Evolutionary conservation across 805 yeast genomes (phyloP).

Genomic region (Nakazawaea ishiwadae): DNA sequence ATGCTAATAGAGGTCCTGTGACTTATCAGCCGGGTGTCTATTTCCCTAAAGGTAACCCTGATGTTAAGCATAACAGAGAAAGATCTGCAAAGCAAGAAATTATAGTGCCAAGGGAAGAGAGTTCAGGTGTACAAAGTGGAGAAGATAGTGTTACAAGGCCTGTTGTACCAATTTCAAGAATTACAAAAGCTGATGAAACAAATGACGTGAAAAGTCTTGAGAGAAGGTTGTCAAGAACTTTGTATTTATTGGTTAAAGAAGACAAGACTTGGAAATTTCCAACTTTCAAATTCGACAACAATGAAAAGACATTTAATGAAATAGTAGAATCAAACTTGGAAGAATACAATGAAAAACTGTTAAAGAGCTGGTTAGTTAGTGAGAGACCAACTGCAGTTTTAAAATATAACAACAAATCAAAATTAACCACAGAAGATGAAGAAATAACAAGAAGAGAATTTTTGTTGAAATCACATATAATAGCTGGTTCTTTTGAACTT

Average conservation of each 20-base stretch:
- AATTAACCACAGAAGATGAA: constrained; percentile 18
- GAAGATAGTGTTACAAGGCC: constrained; percentile 60
- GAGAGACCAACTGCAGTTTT: constrained; percentile 76
- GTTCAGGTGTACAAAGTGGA: constrained; percentile 22
- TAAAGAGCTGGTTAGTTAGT: constrained; percentile 91
- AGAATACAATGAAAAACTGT: constrained; percentile 63
- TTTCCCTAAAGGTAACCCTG: constrained; percentile 82
- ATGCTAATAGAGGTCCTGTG: constrained; percentile 72
- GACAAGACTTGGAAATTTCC: constrained; percentile 72
- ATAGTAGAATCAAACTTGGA: constrained; percentile 75
- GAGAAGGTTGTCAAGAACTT: constrained; percentile 71
- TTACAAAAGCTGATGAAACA: constrained; percentile 68
- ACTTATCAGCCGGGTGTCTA: constrained; percentile 69
- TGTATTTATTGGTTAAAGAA: constrained; percentile 66
- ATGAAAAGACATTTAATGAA: constrained; percentile 53
- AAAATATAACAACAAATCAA: constrained; percentile 31
- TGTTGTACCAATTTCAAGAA: constrained; percentile 64
- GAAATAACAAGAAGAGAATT: constrained; percentile 48
- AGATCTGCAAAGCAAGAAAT: constrained; percentile 77
- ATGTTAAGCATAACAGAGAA: constrained; percentile 83
- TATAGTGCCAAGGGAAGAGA: constrained; percentile 63
- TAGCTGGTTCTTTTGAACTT: constrained; percentile 71
- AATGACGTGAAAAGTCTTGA: constrained; percentile 68
- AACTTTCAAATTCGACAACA: constrained; percentile 44
- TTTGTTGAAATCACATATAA: constrained; percentile 79